phyloP scores from a whole-genome alignment of 2,329 filamentous ascomycete genomes.

The Tolypocladium tropicale region DNA sequence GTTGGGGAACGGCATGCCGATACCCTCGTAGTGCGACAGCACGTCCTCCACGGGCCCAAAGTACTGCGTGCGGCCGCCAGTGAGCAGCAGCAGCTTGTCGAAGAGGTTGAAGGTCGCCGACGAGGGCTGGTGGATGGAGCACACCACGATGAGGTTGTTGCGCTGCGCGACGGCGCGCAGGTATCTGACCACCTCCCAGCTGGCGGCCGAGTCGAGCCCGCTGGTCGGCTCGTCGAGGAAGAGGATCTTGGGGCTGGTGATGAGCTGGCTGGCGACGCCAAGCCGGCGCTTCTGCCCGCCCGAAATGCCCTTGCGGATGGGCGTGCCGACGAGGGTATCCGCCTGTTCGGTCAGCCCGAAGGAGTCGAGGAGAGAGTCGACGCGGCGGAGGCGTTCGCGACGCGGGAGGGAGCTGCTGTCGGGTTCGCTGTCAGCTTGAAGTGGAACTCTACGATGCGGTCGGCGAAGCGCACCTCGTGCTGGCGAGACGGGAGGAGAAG shows the following conservation, averaged over 20 bases:
- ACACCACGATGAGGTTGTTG: slow-evolving; percentile 66
- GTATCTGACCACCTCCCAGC: slow-evolving; percentile 66
- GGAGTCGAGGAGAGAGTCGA: slow-evolving; percentile 55
- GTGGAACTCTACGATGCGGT: not conserved
- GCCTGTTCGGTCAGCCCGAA: slow-evolving; percentile 66
- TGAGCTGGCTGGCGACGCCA: slow-evolving; percentile 70
- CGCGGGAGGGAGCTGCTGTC: slow-evolving; percentile 25
- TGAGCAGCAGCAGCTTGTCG: slow-evolving; percentile 68
- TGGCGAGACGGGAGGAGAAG: slow-evolving; percentile 65
- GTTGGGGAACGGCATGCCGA: slow-evolving; percentile 53
- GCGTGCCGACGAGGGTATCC: slow-evolving; percentile 67
- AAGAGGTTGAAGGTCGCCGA: slow-evolving; percentile 71
- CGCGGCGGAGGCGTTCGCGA: slow-evolving; percentile 49
- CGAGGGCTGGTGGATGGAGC: slow-evolving; percentile 79
- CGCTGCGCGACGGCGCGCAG: slow-evolving; percentile 55
- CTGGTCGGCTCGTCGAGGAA: slow-evolving; percentile 81
- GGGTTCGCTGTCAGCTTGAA: not conserved
- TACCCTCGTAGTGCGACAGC: slow-evolving; percentile 50
- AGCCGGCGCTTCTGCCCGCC: slow-evolving; percentile 78
- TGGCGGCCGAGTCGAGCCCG: slow-evolving; percentile 69
- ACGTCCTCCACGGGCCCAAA: slow-evolving; percentile 53
- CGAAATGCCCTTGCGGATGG: slow-evolving; percentile 72
- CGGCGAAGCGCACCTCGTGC: slow-evolving; percentile 31
- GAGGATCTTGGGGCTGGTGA: slow-evolving; percentile 69
- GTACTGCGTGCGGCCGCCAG: slow-evolving; percentile 60